Base-by-base conservation (phyloP, 2,329 filamentous ascomycete genomes). In the Waltergamsia citrina region DNA sequence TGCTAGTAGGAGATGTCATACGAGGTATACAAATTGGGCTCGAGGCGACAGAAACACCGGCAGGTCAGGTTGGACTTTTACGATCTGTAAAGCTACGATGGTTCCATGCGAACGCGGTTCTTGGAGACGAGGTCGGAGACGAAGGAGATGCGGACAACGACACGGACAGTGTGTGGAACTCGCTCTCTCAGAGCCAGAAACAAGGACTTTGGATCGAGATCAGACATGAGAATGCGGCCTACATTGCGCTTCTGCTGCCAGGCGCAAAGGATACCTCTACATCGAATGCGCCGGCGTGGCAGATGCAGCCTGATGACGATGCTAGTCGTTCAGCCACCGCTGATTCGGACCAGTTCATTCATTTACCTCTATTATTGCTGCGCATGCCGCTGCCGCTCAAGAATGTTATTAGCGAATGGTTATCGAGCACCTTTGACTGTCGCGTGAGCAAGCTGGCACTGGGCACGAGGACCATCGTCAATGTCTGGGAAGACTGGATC, bases 1-100 rank as follows among this genome's bases (percentile, higher is more conserved):
- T 59, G 2, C 59, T 77, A 0, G 69, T 74, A 0, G 72, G 72
- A 12, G 72, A 77, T 42, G 65, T 74, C 2, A 68, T 77, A n/a
- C 67, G 73, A 36, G 73, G 73, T 28, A 65, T 77, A 14, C 69
- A 76, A 41, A 62, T 78, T 14, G 63, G 64, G 0, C 44, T 69
- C 5, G 59, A 62, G 32, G 53, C 58, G 5, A 60, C 58, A 14
- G 64, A 66, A 18, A 60, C 58, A 12, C 43, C 55, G 6, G 37
- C 43, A 11, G 57, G 57, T 2, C 58, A 61, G 32, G 56, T 61
- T 10, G 58, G 58, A 4, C 53, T 62, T 3, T 43, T 77, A 15
- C 62, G 66, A 39, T 47, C 47, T 5, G 68, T 76, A 2, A 55
- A 56, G 10, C 60, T 74, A 18, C 57, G 61, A 2, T 71, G 67